Evolutionary conservation across 1,284 basidiomycete species (phyloP), one percentile per base, ranked within the genome.

Genomic region (Paramarasmius palmivorus): DNA sequence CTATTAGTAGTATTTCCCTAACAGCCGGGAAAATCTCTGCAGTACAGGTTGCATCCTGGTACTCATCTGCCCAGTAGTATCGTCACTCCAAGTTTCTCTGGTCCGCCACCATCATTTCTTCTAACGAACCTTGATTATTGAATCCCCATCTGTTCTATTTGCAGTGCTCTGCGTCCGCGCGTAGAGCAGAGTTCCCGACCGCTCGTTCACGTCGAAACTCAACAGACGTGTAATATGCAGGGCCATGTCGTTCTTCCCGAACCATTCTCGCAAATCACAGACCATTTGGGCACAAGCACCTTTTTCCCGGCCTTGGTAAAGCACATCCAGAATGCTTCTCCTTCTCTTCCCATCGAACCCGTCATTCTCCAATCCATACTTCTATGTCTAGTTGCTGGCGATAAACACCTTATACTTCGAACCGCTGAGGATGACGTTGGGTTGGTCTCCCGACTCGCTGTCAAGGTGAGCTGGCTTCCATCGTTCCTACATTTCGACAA

Each of bases 331-430:
- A 62, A 72, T 8, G 65, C 70, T 8, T 69, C 70, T 19, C 74
- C 78, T 5, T 65, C 65, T 39, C 54, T 69, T 19, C 83, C 85
- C 6, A 54, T 88, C 3, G 86, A 90, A 53, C 74, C 79, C 10
- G 76, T 82, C 46, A 74, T 90, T 39, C 66, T 90, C 5, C 86
- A 87, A 60, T 81, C 86, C 23, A 68, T 90, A 19, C 75, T 90
- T 15, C 76, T 88, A 3, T 86, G 79, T 61, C 72, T 90, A 45
- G 68, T 86, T 38, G 75, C 85, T 2, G 80, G 79, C 2, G 72
- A 81, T 61, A 84, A 78, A 58, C 75, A 87, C 63, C 66, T 90
- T 20, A 73, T 90, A 53, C 66, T 90, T 10, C 76, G 83, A 49
- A 79, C 84, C 1, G 71, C 73, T 9, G 81, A 83, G 54, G 82